Evolutionary conservation across 1,284 basidiomycete species (phyloP).

Genomic region (Cryptococcus sp.): DNA sequence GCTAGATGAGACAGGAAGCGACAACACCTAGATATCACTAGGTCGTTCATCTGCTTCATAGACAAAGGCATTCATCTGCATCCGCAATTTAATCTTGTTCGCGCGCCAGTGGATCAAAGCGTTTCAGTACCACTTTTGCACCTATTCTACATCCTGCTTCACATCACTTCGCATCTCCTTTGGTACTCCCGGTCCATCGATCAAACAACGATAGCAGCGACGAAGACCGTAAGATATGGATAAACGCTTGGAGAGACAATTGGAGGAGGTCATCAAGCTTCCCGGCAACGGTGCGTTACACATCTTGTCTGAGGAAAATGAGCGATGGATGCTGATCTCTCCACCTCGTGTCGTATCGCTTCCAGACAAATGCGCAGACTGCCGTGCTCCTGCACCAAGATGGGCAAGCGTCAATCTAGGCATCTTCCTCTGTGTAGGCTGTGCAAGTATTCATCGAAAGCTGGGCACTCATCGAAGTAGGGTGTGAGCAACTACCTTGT

Average conservation of each 20-base stretch:
- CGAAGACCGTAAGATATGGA: constrained; percentile 14
- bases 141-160: too few relatives aligned
- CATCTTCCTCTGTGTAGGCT: constrained; percentile 46
- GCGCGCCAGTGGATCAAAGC: too few relatives aligned
- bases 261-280: constrained; percentile 45
- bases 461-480: constrained; percentile 51
- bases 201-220: too few relatives aligned
- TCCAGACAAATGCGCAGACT: constrained; percentile 51
- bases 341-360: neutral
- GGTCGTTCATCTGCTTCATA: too few relatives aligned
- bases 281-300: constrained; percentile 48
- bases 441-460: constrained; percentile 49
- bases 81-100: too few relatives aligned
- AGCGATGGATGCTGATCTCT: neutral
- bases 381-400: constrained; percentile 43
- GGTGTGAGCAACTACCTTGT: constrained; percentile 35
- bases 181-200: too few relatives aligned
- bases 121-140: neutral
- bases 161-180: too few relatives aligned
- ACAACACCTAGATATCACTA: too few relatives aligned
- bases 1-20: too few relatives aligned
- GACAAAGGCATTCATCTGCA: too few relatives aligned
- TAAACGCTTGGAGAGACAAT: constrained; percentile 45
- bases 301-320: neutral
- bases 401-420: constrained; percentile 52